phyloP scores from a whole-genome alignment of 2,329 filamentous ascomycete species.

The Thermomyces lanuginosus region DNA sequence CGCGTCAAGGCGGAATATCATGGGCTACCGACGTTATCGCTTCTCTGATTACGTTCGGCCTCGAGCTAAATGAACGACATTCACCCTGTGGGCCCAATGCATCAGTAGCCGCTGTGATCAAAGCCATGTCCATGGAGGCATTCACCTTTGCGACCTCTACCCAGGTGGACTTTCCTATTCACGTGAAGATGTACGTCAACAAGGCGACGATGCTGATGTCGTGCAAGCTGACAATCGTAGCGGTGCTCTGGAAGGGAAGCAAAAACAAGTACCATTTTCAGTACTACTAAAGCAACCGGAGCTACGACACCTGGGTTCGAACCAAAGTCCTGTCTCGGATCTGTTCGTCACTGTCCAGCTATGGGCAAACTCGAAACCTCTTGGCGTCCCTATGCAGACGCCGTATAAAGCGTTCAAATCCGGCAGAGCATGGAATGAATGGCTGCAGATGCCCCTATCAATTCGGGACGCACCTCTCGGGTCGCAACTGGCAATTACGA shows the following conservation, averaged over 20 bases:
- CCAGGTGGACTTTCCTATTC: conserved; percentile 56
- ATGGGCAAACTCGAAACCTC: conserved; percentile 87
- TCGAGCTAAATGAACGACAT: too few relatives aligned
- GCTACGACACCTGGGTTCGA: conserved; percentile 74
- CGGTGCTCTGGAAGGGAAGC: conserved; percentile 61
- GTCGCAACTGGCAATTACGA: conserved; percentile 73
- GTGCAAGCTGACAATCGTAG: conserved; percentile 25
- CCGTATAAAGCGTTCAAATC: conserved; percentile 80
- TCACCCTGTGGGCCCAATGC: too few relatives aligned
- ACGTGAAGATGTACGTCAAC: conserved; percentile 44
- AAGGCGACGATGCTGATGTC: not conserved
- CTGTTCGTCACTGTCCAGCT: conserved; percentile 85
- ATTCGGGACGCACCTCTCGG: conserved; percentile 70
- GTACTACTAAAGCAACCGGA: conserved; percentile 63
- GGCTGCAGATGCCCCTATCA: conserved; percentile 72
- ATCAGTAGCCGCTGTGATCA: too few relatives aligned
- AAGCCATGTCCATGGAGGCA: conserved; percentile 54
- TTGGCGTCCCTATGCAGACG: conserved; percentile 84
- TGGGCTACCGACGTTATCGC: too few relatives aligned
- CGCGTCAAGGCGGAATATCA: too few relatives aligned
- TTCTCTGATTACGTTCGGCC: too few relatives aligned
- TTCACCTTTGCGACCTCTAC: conserved; percentile 91
- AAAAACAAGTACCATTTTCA: conserved; percentile 58
- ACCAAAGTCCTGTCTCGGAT: conserved; percentile 66
- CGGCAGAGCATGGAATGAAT: conserved; percentile 72